These are phyloP conservation scores for Gossypium davidsonii DNA, from an alignment of 441 rosid genomes.

Conservation along the genomic window DNA sequence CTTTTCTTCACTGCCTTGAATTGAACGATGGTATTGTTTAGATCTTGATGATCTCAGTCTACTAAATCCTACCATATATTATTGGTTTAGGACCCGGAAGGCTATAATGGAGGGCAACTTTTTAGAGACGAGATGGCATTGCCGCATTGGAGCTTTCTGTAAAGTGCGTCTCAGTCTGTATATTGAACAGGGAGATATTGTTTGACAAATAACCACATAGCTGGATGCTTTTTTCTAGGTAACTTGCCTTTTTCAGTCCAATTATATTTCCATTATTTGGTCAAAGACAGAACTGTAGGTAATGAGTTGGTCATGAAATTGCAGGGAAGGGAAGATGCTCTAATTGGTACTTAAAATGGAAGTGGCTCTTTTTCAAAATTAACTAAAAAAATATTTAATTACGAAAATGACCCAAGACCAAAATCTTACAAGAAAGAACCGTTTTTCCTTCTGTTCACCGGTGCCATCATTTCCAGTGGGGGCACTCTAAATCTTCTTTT, in stretches of 20 bases:
- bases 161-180: not conserved
- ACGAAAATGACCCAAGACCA: too few species aligned
- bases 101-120: not conserved
- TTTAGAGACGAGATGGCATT: not conserved
- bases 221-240: not conserved
- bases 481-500: too few species aligned
- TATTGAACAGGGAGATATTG: not conserved
- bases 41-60: not conserved
- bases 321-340: not conserved
- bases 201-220: not conserved
- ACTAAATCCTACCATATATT: not conserved
- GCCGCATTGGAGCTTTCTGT: not conserved
- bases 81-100: not conserved
- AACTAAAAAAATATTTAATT: too few species aligned
- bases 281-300: not conserved
- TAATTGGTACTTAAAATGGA: not conserved
- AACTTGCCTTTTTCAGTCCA: not conserved
- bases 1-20: not conserved
- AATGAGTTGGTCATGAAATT: not conserved
- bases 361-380: too few species aligned
- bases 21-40: not conserved
- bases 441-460: too few species aligned
- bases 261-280: not conserved
- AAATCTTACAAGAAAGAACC: too few species aligned
- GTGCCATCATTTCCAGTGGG: too few species aligned